Evolutionary conservation across 2,329 filamentous ascomycete species (phyloP), one percentile per base, ranked within the genome.

Genomic region (Epichloe sibirici): DNA sequence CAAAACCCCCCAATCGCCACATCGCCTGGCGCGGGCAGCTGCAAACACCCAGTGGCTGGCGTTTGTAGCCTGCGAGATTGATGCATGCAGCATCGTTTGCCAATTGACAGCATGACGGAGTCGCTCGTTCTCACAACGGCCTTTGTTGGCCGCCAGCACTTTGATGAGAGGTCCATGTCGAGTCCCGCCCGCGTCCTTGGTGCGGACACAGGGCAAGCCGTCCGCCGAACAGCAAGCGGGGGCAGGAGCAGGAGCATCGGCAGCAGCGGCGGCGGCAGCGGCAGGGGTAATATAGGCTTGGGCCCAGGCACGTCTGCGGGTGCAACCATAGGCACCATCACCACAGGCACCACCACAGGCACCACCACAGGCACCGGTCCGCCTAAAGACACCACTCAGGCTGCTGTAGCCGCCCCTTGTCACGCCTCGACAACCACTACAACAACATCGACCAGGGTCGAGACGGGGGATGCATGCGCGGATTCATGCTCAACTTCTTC

Each of bases 61-160:
- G 13, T 37, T 21, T 37, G 21, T 25, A 21, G 21, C 11, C 31
- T 46, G 25, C 45, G 45, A 35, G 45, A 17, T n/a, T 46, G 28
- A n/a, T 8, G 45, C 31, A 48, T 48, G 51, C 51, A 51, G 35
- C 5, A 7, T 31, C 28, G 51, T 34, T 40, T 23, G 28, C 25
- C 43, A 62, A 57, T 40, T 23, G 28, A 35, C 43, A 62, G 56
- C 51, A 64, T 63, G 63, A 63, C 58, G 51, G 56, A 53, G 47
- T 56, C 61, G 58, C 59, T 53, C 52, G 57, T 62, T 61, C 62
- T 64, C 62, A 61, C 59, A 52, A 56, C 52, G 57, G 57, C 57
- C 12, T 25, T 44, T 31, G 48, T 8, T 35, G n/a, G 51, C 47
- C 17, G 44, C 40, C 51, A 43, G 15, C 28, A 37, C 54, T 4